Evolutionary conservation across 202 grass and related monocot genomes (phyloP), one percentile per base, ranked within the genome.

Genomic region (Eragrostis tef): DNA sequence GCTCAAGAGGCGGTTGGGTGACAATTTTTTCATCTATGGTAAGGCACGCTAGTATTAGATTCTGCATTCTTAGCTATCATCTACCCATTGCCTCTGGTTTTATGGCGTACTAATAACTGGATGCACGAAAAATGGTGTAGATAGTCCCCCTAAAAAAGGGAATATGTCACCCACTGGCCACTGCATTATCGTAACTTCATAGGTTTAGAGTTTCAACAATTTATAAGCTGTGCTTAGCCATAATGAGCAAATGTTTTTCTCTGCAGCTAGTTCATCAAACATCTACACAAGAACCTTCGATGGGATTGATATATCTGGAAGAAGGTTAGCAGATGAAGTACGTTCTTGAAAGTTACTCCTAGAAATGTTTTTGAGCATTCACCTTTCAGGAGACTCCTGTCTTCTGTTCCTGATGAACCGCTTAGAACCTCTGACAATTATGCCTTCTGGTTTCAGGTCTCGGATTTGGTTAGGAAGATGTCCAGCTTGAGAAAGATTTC

Each of bases 251-350:
- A 64, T 16, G 43, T 44, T 48, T 90, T 67, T 49, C 45, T 69
- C 46, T 75, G 67, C 84, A 97, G 94, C 81, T 77, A 92, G 94
- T 93, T 97, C 91, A 34, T 86, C 87, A 15, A 97, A 94, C 69
- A 79, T 53, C 81, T 97, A 84, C 73, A 80, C 74, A 29, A 97
- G 88, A 90, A 94, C 90, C n/a, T 92, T 94, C 50, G 88, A 89
- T 31, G 94, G 94, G 69, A 86, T 97, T 60, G 92, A 97, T 81
- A 69, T 75, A 48, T 77, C 94, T 54, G 91, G 94, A 86, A 97
- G 71, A 74, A 90, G 94, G 79, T 89, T 97, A 79, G 94, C 91
- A 67, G 72, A 91, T 73, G 94, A 97, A 92, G 91, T 97, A 92
- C 60, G 78, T 87, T 24, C 67, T 72, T 24, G 17, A 75, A 52